These are phyloP conservation scores for Agroathelia rolfsii DNA, from an alignment of 1,284 basidiomycete genomes.

Conservation along the genomic window DNA sequence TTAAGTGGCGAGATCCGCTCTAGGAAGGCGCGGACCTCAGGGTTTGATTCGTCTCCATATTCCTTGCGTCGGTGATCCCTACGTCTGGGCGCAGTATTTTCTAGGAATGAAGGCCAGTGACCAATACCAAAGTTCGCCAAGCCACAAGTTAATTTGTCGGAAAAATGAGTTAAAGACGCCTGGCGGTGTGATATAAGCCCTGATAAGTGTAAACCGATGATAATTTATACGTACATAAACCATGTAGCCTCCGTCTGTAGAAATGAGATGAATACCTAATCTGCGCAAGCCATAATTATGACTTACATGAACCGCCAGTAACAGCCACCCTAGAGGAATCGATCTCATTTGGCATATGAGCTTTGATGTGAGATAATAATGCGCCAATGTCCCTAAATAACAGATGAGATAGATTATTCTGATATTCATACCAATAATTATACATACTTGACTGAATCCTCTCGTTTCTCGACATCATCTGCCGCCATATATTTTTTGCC, in stretches of 20 bases:
- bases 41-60: conserved; percentile 26
- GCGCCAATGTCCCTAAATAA: conserved; percentile 22
- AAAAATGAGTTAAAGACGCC: conserved; percentile 27
- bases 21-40: conserved; percentile 23
- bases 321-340: conserved; percentile 24
- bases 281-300: not conserved
- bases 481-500: conserved; percentile 25
- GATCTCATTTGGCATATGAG: conserved; percentile 19
- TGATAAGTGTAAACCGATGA: conserved; percentile 4
- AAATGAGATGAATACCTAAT: conserved; percentile 4
- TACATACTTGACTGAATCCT: conserved; percentile 26
- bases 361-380: conserved; percentile 21
- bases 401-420: not conserved
- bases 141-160: conserved; percentile 25
- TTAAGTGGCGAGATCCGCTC: conserved; percentile 26
- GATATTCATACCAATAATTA: conserved; percentile 1
- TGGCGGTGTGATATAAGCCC: conserved; percentile 9
- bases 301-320: conserved; percentile 27
- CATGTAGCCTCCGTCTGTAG: conserved; percentile 26
- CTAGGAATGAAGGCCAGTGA: conserved; percentile 25
- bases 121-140: conserved; percentile 27
- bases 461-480: conserved; percentile 29
- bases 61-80: conserved; percentile 23
- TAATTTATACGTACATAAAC: conserved; percentile 19
- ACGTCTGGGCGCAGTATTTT: conserved; percentile 25